Base-by-base conservation (phyloP, 345 rosid species). In the Corymbia maculata region DNA sequence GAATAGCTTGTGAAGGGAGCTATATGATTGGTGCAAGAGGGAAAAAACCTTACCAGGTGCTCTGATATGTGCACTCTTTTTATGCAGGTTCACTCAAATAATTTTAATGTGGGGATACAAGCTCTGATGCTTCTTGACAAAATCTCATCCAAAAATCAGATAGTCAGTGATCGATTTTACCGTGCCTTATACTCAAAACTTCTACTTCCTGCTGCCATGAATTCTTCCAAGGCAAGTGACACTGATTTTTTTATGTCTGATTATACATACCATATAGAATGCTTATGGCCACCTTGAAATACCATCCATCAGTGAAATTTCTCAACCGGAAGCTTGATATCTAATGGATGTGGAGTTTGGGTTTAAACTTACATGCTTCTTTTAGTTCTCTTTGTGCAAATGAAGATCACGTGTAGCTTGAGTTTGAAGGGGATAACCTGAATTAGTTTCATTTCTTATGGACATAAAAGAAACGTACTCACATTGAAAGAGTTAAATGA, bases 121-220 rank as follows among this genome's bases (percentile, higher is more conserved):
- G 97, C 99, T 36, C 89, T 97, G 89, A 93, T 96, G 98, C 99
- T 98, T 93, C 97, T 98, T 87, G 96, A 98, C 91, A 98, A 98
- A 92, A 97, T 98, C 90, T 98, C 99, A 45, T 95, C 98, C 70
- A 98, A 94, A 94, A 97, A 97, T 94, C 98, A 96, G 93, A 93
- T 96, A 91, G 99, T 93, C 90, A 98, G 99, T 87, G 99, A 98
- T 86, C 92, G 98, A 57, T 97, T 95, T 94, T 97, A 98, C 92
- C 98, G 97, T 89, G 96, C 99, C 66, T 91, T 97, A 92, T 98
- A 97, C 92, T 93, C 99, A 51, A 98, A 97, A 87, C 98, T 98
- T 87, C 93, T 98, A 88, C 97, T 97, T 90, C 98, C 99, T 85
- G 93, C 98, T 52, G 95, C 96, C 85, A 91, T 98, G 99, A 95